A percentile compares a stretch with the other conserved stretches of the same genome.
Conservation (phyloP, 768 basidiomycete genomes). For the Macrocybe gigantea region DNA sequence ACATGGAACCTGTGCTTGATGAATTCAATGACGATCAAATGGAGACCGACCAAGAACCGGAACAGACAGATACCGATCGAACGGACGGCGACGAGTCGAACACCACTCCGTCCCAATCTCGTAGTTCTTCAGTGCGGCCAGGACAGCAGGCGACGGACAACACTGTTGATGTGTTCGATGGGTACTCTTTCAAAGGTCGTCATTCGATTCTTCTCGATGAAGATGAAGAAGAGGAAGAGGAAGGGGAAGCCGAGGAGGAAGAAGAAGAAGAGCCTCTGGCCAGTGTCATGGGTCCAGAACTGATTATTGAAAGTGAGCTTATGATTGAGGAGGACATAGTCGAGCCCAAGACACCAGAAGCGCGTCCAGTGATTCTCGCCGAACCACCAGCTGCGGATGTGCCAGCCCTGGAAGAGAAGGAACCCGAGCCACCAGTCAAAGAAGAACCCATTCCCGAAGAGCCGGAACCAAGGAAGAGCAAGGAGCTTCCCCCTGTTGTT, state of each 20-base stretch:
- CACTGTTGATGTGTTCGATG: slow-evolving; percentile 79
- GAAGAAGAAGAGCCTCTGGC: slow-evolving; percentile 24
- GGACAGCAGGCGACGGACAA: slow-evolving; percentile 34
- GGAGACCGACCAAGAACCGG: slow-evolving; percentile 67
- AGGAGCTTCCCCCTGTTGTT: slow-evolving; percentile 18
- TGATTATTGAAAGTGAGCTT: slow-evolving; percentile 15
- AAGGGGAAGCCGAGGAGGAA: slow-evolving; percentile 33
- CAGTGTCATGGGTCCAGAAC: too few species aligned
- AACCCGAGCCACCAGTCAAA: slow-evolving; percentile 3
- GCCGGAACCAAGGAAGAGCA: slow-evolving; percentile 21
- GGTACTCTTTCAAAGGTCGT: slow-evolving; percentile 89
- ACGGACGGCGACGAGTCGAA: slow-evolving; percentile 73
- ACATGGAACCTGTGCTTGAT: slow-evolving; percentile 90
- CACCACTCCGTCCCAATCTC: slow-evolving; percentile 75
- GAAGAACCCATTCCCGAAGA: slow-evolving; percentile 10
- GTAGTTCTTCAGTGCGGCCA: slow-evolving; percentile 64
- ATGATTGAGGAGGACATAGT: slow-evolving; percentile 28
- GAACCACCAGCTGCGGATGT: slow-evolving; percentile 15
- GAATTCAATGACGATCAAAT: slow-evolving; percentile 59
- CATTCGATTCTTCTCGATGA: slow-evolving; percentile 75
- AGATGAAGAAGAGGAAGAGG: slow-evolving; percentile 55
- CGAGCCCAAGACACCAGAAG: slow-evolving; percentile 78
- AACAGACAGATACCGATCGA: slow-evolving; percentile 62
- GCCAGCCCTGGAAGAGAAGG: slow-evolving; percentile 12
- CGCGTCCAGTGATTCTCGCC: slow-evolving; percentile 34